Evolutionary conservation across 768 basidiomycete species (phyloP), one percentile per base, ranked within the genome.

Genomic region (Russula olivacea): DNA sequence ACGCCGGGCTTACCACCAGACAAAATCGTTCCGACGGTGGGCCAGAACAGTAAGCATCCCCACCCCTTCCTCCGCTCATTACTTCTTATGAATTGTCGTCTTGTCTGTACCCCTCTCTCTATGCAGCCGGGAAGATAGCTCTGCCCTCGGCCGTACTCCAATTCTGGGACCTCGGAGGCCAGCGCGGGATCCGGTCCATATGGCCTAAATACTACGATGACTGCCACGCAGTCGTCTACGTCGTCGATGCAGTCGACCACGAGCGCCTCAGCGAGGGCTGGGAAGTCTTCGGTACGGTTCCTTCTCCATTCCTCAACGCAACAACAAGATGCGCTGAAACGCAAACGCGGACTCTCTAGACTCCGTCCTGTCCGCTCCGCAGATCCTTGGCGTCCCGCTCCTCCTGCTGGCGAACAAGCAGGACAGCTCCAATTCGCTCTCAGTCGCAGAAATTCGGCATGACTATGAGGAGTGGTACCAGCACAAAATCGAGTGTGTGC

Each of bases 101-200:
- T 10, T 7, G 28, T n/a, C 3, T 30, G 9, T 21, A 4, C 19
- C 6, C 1, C 17, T 43, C 4, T 3, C 17, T 43, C 4, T 21
- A 49, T 4, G 17, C 69, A 97, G 96, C 90, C 74, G 97, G 96
- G 43, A 92, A 91, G 72, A 94, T 98, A 63, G 87, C 86, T 0
- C 81, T 99, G 5, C 93, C 97, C 0, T 96, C 94, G 0, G 94
- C 93, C 0, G 89, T 96, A 32, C 83, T 98, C 30, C 91, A 93
- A 71, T 98, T 98, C 80, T 97, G 93, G 86, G 97, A 99, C 71
- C 80, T 99, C 11, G 96, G 97, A 12, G 96, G 96, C 0, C 96
- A 98, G 72, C 79, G 88, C 1, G 93, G 95, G 25, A 96, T 99
- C 45, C 82, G 96, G 32, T 88, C 86, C 40, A 96, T 99, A 67